Conservation (phyloP, 169 alveolate species). For the Eimeria praecox region DNA sequence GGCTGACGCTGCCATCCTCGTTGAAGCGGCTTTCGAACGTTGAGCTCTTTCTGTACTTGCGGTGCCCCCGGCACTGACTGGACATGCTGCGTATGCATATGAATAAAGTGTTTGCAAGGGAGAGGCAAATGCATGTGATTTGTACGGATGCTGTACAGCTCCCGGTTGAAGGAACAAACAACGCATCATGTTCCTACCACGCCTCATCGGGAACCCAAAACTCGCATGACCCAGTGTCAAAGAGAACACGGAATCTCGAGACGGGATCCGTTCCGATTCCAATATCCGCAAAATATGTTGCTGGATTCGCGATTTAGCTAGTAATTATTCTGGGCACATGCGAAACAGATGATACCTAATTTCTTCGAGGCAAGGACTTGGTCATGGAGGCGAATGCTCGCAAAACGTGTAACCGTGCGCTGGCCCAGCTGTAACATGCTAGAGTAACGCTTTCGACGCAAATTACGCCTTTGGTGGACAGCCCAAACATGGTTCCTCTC, state of each 20-base stretch:
- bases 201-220: conserved; percentile 85
- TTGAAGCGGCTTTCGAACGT: conserved; percentile 64
- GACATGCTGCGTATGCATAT: conserved; percentile 16
- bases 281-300: conserved; percentile 82
- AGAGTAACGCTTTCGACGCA: background rate
- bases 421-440: conserved; percentile 77
- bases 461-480: conserved; percentile 7
- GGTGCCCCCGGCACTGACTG: conserved; percentile 78
- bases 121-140: background rate
- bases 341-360: background rate
- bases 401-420: conserved; percentile 8
- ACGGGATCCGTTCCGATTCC: conserved; percentile 79
- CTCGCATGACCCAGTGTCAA: conserved; percentile 85
- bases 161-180: background rate
- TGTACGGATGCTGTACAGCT: background rate
- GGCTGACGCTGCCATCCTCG: conserved; percentile 72
- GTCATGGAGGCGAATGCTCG: conserved; percentile 80
- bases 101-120: background rate
- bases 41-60: conserved; percentile 70
- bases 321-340: background rate
- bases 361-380: conserved; percentile 82
- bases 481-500: conserved; percentile 73
- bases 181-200: conserved; percentile 44
- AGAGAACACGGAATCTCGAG: conserved; percentile 77
- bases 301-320: background rate